These are phyloP conservation scores for Phytopythium mirpurense DNA, from an alignment of 352 stramenopile species.

Conservation along the genomic window DNA sequence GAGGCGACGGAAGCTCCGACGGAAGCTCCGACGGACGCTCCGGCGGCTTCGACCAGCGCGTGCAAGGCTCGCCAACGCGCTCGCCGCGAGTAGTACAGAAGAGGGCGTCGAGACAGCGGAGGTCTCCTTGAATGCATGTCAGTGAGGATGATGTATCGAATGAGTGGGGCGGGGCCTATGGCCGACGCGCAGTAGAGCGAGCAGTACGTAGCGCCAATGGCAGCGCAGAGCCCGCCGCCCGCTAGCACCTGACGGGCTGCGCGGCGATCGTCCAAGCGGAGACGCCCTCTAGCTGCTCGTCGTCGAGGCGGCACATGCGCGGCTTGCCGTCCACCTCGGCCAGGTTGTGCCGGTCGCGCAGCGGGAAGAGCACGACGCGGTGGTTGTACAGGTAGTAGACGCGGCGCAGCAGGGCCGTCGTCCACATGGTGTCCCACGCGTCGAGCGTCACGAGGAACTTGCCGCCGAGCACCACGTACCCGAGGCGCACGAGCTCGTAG, in stretches of 20 bases:
- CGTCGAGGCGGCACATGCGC: conserved; percentile 23
- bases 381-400: conserved; percentile 7
- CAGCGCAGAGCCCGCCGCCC: too few species aligned
- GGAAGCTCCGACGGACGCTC: too few species aligned
- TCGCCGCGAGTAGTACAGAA: not conserved
- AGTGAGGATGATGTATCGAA: too few species aligned
- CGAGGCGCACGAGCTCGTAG: conserved; percentile 10
- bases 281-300: conserved; percentile 15
- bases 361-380: conserved; percentile 16
- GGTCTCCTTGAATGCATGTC: not conserved
- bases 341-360: conserved; percentile 16
- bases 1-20: too few species aligned
- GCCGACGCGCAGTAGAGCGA: too few species aligned
- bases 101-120: too few species aligned
- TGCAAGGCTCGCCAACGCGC: not conserved
- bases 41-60: not conserved
- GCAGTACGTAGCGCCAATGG: too few species aligned
- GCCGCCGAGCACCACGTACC: conserved; percentile 2
- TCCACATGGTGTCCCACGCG: conserved; percentile 3
- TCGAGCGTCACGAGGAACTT: conserved; percentile 2
- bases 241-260: conserved; percentile 18
- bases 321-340: conserved; percentile 11
- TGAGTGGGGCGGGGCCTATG: too few species aligned
- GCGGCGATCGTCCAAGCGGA: conserved; percentile 22
- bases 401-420: not conserved